Evolutionary conservation across 257 asterid species (phyloP), one percentile per base, ranked within the genome.

Genomic region (Coffea canephora): DNA sequence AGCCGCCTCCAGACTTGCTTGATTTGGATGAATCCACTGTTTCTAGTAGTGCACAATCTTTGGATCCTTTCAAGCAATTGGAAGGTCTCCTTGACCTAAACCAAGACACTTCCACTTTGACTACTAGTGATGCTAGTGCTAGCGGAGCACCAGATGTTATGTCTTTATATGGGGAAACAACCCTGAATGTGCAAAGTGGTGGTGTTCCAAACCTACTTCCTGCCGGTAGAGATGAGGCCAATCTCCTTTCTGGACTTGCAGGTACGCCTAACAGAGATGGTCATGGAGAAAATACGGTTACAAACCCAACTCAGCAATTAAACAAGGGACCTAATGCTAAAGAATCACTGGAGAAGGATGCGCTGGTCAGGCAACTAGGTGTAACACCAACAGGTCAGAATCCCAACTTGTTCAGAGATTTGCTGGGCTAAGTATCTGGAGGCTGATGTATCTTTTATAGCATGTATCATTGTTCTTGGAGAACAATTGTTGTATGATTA

Each of bases 321-420:
- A 88, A 84, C 84, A 91, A 92, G 84, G 99, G 97, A 27, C 96
- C 91, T 1, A 94, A 87, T 78, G 75, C 82, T 81, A 94, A 89
- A 88, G 97, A 90, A 55, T 91, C 93, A 45, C 79, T 96, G 87
- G 95, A 89, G 75, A 96, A 91, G 87, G 99, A 96, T 87, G 91
- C 97, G 43, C 92, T 87, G 18, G 99, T 91, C 39, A 91, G 99
- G 85, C 99, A 96, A 81, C 66, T 96, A 91, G 99, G 99, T 1
- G 96, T 92, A 84, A 89, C 91, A 23, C 98, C 97, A 66, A 83
- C 96, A 31, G 89, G 93, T 82, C 95, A 92, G 90, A 92, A 92
- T 84, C 98, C 99, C 77, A 94, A 86, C 87, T 87, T 96, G 83
- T 96, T 96, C 76, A 89, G 84, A 80, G 96, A 96, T 85, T 83